Evolutionary conservation across 257 asterid genomes (phyloP), one percentile per base, ranked within the genome.

Genomic region (Buddleja alternifolia): DNA sequence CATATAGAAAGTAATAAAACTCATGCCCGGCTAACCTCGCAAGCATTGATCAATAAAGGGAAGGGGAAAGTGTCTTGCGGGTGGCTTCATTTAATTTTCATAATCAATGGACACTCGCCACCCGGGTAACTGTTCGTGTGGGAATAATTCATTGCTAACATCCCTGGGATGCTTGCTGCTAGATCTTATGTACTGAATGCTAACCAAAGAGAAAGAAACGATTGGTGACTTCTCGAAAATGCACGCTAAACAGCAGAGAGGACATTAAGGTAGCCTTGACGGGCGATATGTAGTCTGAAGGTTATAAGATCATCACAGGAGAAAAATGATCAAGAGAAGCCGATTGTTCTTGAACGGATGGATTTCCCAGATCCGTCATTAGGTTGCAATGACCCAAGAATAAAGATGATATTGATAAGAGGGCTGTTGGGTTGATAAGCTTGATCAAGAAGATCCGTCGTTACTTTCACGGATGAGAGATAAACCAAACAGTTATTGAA

Each of bases 371-470:
- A 91, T 69, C 97, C 54, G 99, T 94, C 52, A 94, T 94, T 69
- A 94, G 88, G 97, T 94, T 73, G 99, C 97, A 10, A 94, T 94
- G 91, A 75, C 97, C 99, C 15, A 94, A 94, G 83, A 91, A 97
- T 51, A 94, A 94, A 76, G 96, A 97, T 39, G 97, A 94, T 70
- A 53, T 91, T 50, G 99, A 94, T 82, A 91, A 85, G 83, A 91
- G 91, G 99, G 87, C 97, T 16, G 52, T 78, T 72, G 99, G 99
- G 24, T 81, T 94, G 52, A 67, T 94, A 94, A 94, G 80, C 96
- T 94, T 56, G 97, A 96, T 19, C 97, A 94, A 78, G 99, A 94
- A 77, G 99, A 94, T 81, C 97, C 97, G 0, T 94, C 99, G 48
- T 94, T 94, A 79, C 99, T 94, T 61, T 91, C 99, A 25, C 79